A percentile compares a stretch with the other conserved stretches of the same genome.
Conservation (phyloP, 1,284 basidiomycete genomes). For the Naganishia liquefaciens region DNA sequence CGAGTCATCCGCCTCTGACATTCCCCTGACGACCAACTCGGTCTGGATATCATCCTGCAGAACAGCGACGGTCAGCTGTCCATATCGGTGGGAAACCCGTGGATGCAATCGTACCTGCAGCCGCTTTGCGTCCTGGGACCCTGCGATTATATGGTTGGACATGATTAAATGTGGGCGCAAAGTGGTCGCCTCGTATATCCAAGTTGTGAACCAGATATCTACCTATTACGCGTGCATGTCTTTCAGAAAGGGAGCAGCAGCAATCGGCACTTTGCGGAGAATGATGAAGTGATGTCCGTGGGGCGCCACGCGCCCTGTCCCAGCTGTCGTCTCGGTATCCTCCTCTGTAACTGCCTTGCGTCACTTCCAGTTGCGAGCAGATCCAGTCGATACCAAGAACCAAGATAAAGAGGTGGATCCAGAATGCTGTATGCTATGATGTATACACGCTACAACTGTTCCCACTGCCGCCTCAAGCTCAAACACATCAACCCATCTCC, state of each 20-base stretch:
- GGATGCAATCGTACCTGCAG: slow-evolving; percentile 9
- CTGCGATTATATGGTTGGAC: slow-evolving; percentile 13
- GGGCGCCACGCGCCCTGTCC: no score
- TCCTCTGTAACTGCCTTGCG: no score
- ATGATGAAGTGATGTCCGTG: not conserved
- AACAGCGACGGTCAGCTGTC: no score
- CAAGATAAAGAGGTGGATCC: no score
- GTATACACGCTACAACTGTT: no score
- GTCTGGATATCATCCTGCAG: slow-evolving; percentile 31
- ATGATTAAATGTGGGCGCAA: not conserved
- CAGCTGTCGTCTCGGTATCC: no score
- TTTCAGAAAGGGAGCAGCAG: not conserved
- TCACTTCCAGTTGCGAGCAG: no score
- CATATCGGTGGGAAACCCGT: no score
- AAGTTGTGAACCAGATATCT: no score
- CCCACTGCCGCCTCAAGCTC: no score
- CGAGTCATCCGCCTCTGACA: slow-evolving; percentile 29
- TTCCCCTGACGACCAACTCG: slow-evolving; percentile 31
- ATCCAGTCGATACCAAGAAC: no score
- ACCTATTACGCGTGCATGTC: not conserved
- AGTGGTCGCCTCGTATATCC: not conserved
- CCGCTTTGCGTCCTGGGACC: slow-evolving; percentile 18
- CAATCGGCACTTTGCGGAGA: not conserved
- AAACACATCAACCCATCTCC: slow-evolving; percentile 11
- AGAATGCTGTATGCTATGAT: no score